A percentile compares a stretch with the other conserved stretches of the same genome.
Evolutionary conservation across 345 rosid species (phyloP).

Genomic region (Dipteronia sinensis): DNA sequence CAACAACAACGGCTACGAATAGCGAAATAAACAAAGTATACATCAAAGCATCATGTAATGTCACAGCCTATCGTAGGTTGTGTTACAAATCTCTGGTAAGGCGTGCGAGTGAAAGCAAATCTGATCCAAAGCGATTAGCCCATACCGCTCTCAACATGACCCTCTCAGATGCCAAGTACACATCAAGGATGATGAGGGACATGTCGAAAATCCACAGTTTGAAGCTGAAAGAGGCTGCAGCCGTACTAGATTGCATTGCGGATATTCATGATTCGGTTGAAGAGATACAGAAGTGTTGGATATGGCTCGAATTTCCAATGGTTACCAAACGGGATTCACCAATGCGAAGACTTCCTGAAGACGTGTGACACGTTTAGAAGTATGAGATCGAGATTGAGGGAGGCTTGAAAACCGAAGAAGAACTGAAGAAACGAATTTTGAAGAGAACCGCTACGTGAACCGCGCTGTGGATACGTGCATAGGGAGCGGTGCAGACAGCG

Average conservation of each 20-base stretch:
- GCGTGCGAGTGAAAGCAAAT: conserved; percentile 29
- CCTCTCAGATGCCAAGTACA: conserved; percentile 36
- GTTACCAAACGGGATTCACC: too few species aligned
- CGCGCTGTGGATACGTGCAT: too few species aligned
- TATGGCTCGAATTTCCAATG: too few species aligned
- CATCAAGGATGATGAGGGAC: conserved; percentile 30
- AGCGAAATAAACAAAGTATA: conserved; percentile 32
- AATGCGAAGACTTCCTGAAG: too few species aligned
- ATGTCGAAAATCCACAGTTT: conserved; percentile 28
- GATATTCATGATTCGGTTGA: conserved; percentile 47
- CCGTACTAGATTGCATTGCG: conserved; percentile 52
- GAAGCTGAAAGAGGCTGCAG: conserved; percentile 35
- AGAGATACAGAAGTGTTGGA: conserved; percentile 39
- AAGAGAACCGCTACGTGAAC: too few species aligned
- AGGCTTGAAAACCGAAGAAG: too few species aligned
- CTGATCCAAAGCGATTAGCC: conserved; percentile 35
- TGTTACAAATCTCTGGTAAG: conserved; percentile 41
- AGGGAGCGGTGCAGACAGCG: too few species aligned
- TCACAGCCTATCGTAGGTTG: conserved; percentile 41
- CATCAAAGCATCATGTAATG: conserved; percentile 46
- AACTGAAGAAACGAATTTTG: too few species aligned
- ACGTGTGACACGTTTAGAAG: too few species aligned
- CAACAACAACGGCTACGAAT: not conserved
- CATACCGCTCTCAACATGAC: conserved; percentile 46
- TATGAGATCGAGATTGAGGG: too few species aligned